Evolutionary conservation across 345 rosid species (phyloP), one percentile per base, ranked within the genome.

Genomic region (Isatis tinctoria): DNA sequence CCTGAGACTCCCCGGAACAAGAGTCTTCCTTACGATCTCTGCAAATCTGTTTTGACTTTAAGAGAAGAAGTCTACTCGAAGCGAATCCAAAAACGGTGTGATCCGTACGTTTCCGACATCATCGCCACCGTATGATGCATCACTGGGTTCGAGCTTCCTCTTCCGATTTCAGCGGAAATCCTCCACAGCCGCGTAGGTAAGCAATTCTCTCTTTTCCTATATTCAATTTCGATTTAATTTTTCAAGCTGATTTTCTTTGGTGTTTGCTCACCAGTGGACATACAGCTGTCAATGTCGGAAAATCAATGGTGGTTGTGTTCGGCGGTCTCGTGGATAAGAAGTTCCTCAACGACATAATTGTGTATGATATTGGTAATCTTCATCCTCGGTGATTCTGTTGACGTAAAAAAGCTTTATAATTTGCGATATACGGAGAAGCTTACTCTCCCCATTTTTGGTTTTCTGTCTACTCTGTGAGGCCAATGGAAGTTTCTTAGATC

Each of bases 61-160:
- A 12, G 6, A 58, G 67, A 59, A 43, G 22, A 30, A 60, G 58
- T 60, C 43, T 28, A 66, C 18, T 27, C 58, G 59, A 35, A 60
- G 54, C 63, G 56, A 60, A 51, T 40, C 20, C 40, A 33, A 54
- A 28, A 60, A 45, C 65, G 51, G 58, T 43, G 36, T 64, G 80
- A 76, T 41, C 65, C 7, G 74, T 69, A 70, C 33, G 65, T 43
- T 62, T 26, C 51, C 18, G 57, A 16, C 48, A 35, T 51, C 69
- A 75, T 40, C 63, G 69, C 45, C 45, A 48, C 52, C 26, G 24
- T 56, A 94, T 92, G 99, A 94, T 92, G 99, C 88, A 95, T 80
- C 87, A 81, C 85, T 95, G 99, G 99, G 87, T 92, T 79, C 87
- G 70, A 82, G 97, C 92, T 78, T 82, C 93, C 33, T 72, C 98